These are phyloP conservation scores for Delitschia confertaspora DNA, from an alignment of 495 filamentous ascomycete species.

Conservation along the genomic window DNA sequence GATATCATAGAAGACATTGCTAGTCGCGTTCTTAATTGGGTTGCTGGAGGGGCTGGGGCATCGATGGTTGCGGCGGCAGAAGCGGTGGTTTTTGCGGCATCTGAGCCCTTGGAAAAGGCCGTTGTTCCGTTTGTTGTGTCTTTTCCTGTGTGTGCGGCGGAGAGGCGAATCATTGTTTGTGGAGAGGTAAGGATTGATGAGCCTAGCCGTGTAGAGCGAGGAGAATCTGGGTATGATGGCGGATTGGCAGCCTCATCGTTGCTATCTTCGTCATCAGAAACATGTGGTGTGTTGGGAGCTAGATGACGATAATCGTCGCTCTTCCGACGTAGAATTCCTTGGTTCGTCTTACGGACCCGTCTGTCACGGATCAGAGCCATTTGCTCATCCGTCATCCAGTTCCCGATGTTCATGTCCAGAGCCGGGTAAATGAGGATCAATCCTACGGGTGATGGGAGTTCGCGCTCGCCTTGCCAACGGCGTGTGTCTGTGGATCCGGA, in stretches of 20 bases:
- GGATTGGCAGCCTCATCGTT: constrained; percentile 21
- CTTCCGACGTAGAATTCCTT: constrained; percentile 65
- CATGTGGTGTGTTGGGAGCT: constrained; percentile 41
- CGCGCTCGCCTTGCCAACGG: constrained; percentile 47
- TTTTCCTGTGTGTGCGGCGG: constrained; percentile 25
- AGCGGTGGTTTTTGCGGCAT: constrained; percentile 10
- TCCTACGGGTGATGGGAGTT: constrained; percentile 69
- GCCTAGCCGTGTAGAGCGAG: constrained; percentile 7
- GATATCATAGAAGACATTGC: constrained; percentile 94
- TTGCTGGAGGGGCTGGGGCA: constrained; percentile 37
- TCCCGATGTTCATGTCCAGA: constrained; percentile 93
- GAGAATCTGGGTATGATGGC: not conserved
- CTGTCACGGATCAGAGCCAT: constrained; percentile 88
- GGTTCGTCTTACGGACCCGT: constrained; percentile 65
- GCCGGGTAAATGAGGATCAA: constrained; percentile 80
- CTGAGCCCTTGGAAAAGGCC: not conserved
- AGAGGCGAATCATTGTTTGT: constrained; percentile 24
- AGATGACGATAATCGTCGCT: constrained; percentile 57
- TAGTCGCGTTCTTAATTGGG: constrained; percentile 68
- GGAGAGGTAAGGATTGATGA: constrained; percentile 20
- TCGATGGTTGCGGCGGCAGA: constrained; percentile 30
- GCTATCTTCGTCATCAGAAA: constrained; percentile 33
- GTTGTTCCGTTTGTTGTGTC: constrained; percentile 7
- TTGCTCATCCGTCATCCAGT: constrained; percentile 98
- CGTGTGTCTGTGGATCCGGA: constrained; percentile 49